These are phyloP conservation scores for Pythium brachiatum DNA, from an alignment of 352 stramenopile species.

Conservation along the genomic window DNA sequence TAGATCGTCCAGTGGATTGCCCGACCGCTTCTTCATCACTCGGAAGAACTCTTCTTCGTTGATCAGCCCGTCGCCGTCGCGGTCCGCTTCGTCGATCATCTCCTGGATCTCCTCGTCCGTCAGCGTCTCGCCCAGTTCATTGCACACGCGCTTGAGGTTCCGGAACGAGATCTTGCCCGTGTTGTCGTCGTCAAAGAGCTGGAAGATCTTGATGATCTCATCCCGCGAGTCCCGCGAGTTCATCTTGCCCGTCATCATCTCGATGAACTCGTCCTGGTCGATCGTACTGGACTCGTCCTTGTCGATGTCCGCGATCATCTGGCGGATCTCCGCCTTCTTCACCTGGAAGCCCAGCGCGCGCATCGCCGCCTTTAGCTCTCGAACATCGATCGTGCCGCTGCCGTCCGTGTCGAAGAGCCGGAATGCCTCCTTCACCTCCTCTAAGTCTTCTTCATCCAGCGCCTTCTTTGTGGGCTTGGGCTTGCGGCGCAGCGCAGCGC, in stretches of 20 bases:
- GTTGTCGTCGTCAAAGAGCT: constrained; percentile 95
- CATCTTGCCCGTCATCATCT: constrained; percentile 95
- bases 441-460: constrained; percentile 90
- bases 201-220: constrained; percentile 94
- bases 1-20: constrained; percentile 91
- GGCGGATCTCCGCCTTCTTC: constrained; percentile 91
- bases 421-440: constrained; percentile 95
- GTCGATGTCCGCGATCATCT: constrained; percentile 93
- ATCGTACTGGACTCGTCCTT: constrained; percentile 90
- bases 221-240: constrained; percentile 86
- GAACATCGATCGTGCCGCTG: constrained; percentile 89
- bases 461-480: constrained; percentile 60
- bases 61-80: constrained; percentile 91
- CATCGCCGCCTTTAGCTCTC: constrained; percentile 94
- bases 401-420: constrained; percentile 93
- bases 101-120: constrained; percentile 88
- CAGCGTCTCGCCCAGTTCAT: constrained; percentile 69
- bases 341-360: constrained; percentile 92
- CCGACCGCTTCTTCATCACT: constrained; percentile 95
- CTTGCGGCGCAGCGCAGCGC: constrained; percentile 28
- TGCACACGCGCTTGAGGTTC: constrained; percentile 93
- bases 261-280: constrained; percentile 93
- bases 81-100: constrained; percentile 95
- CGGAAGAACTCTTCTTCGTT: constrained; percentile 95
- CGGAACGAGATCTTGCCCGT: constrained; percentile 94